A percentile compares a stretch with the other conserved stretches of the same genome.
Evolutionary conservation across 495 filamentous ascomycete genomes (phyloP).

Genomic region (Symbiotaphrina buchneri): DNA sequence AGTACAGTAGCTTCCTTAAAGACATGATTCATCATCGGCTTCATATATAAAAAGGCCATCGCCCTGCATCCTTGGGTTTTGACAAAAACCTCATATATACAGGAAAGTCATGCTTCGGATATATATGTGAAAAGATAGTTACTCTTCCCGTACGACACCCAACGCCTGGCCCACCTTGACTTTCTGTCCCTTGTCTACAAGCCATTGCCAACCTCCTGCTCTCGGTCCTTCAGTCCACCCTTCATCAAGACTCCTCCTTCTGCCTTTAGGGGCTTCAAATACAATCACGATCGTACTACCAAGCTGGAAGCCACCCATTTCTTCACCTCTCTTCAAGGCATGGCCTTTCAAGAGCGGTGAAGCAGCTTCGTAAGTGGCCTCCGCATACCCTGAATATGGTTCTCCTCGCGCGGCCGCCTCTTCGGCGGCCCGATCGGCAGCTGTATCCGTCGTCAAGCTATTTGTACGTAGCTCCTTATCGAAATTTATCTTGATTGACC

Average conservation of each 20-base stretch:
- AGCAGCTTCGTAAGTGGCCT: slow-evolving; percentile 69
- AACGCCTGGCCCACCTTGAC: slow-evolving; percentile 76
- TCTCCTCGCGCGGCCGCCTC: slow-evolving; percentile 54
- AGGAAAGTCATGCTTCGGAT: no score
- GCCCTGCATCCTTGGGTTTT: no score
- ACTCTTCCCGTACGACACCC: slow-evolving; percentile 30
- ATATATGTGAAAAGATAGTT: no score
- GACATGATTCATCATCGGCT: no score
- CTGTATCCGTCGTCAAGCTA: slow-evolving; percentile 71
- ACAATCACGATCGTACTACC: slow-evolving; percentile 91
- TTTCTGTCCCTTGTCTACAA: slow-evolving; percentile 61
- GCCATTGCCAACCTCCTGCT: slow-evolving; percentile 60
- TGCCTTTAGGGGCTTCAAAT: slow-evolving; percentile 73
- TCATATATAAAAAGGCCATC: no score
- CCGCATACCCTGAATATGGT: slow-evolving; percentile 63
- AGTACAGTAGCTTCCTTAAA: no score
- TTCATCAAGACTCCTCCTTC: slow-evolving; percentile 37
- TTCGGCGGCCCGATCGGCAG: slow-evolving; percentile 59
- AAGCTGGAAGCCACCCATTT: slow-evolving; percentile 96
- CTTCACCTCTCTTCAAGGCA: slow-evolving; percentile 65
- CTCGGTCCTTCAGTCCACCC: slow-evolving; percentile 29
- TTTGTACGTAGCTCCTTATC: slow-evolving; percentile 89
- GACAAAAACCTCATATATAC: no score
- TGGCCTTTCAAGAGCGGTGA: slow-evolving; percentile 61
- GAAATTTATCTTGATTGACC: slow-evolving; percentile 93